Base-by-base conservation (phyloP, 371 early-diverging fungal genomes). In the Mucor irregularis region DNA sequence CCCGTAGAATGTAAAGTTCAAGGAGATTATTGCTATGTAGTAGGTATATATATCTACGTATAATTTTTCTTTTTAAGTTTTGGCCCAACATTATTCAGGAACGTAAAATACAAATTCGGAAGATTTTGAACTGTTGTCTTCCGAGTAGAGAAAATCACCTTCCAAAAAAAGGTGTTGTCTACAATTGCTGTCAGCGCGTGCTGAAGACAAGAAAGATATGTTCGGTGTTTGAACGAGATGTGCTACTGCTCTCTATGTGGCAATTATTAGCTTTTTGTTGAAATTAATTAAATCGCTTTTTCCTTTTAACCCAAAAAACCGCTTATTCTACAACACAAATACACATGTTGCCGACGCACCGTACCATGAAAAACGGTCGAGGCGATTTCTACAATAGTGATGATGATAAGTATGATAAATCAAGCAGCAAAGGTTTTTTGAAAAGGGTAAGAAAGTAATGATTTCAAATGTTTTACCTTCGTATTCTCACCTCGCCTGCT, bases 311-410 rank as follows among this genome's bases (percentile, higher is more conserved):
- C 21, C n/a, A n/a, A n/a, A n/a, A n/a, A n/a, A n/a, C n/a, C n/a
- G n/a, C n/a, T n/a, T n/a, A n/a, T n/a, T n/a, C n/a, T n/a, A n/a
- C n/a, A n/a, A n/a, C n/a, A n/a, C n/a, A n/a, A n/a, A n/a, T 42
- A n/a, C 25, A 49, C n/a, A 76, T 76, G 76, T 61, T 76, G 38
- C 73, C 76, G 16, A 61, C 59, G 31, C 71, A 76, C 50, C 71
- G 66, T 49, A 64, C 48, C 39, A 66, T 63, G 58, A 59, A 56
- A 28, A 58, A 49, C 33, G 62, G 64, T 37, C 53, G 58, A 40
- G 56, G 64, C 31, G 66, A 71, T 45, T 66, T 68, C 28, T 66
- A 73, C 42, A 57, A 65, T 45, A 39, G 65, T 37, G 61, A 64
- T 40, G 53, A 69, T 38, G 64, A 66, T 44, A 66, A 68, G 43